Evolutionary conservation across 2,329 filamentous ascomycete species (phyloP).

Genomic region (Neoascochyta sp.): DNA sequence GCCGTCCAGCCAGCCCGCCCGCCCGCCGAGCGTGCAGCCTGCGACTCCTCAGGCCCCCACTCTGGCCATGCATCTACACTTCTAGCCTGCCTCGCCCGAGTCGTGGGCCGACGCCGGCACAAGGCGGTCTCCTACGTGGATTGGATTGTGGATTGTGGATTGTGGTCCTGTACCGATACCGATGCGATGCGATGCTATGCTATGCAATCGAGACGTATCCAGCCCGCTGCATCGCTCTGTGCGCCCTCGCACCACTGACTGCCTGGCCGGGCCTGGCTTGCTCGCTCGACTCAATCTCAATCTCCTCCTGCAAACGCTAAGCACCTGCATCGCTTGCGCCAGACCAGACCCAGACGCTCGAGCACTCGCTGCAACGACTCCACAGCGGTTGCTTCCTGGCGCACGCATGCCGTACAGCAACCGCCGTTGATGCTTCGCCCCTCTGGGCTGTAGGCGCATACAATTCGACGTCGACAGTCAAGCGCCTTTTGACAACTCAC

Average conservation of each 20-base stretch:
- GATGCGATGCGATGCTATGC: slow-evolving; percentile 17
- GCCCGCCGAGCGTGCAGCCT: no score
- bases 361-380: slow-evolving; percentile 22
- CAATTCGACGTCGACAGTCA: slow-evolving; percentile 33
- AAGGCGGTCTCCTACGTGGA: slow-evolving; percentile 22
- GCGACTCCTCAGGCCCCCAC: no score
- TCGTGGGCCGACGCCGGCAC: slow-evolving; percentile 29
- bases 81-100: slow-evolving; percentile 18
- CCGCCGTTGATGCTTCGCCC: slow-evolving; percentile 38
- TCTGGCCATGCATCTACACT: slow-evolving; percentile 5
- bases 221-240: slow-evolving; percentile 15
- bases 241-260: slow-evolving; percentile 11
- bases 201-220: slow-evolving; percentile 26
- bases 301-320: slow-evolving; percentile 10
- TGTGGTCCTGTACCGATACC: slow-evolving; percentile 25
- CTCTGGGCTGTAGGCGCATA: slow-evolving; percentile 34
- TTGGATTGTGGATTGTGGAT: no score
- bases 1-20: no score
- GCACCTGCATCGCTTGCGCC: slow-evolving; percentile 10
- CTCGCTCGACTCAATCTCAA: slow-evolving; percentile 9
- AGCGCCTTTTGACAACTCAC: slow-evolving; percentile 40
- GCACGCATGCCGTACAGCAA: slow-evolving; percentile 30
- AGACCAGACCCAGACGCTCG: slow-evolving; percentile 21
- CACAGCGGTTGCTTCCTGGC: slow-evolving; percentile 33
- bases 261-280: slow-evolving; percentile 7